Base-by-base conservation (phyloP, 2,329 filamentous ascomycete genomes). In the Pseudovirgaria hyperparasitica region DNA sequence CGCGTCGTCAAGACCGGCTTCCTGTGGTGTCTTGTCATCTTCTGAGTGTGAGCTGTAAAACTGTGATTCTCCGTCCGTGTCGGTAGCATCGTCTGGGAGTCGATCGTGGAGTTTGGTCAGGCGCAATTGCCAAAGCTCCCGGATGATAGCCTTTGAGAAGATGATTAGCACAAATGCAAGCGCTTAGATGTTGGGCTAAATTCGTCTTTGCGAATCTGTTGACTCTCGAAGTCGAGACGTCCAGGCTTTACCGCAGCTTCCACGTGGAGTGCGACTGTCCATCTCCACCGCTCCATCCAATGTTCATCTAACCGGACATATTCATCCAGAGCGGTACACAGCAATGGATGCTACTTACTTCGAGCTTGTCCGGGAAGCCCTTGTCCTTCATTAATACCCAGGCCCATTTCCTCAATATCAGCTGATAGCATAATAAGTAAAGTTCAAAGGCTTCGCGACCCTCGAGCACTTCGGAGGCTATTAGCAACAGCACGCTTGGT, bases 111-210 rank as follows among this genome's bases (percentile, higher is more conserved):
- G 57, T 24, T 62, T 65, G 25, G 70, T 63, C 19, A 85, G 60
- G 27, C 82, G 71, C 26, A 94, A 57, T 27, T 76, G 66, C 87
- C 90, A 98, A 9, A 98, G 66, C 47, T 93, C 85, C 32, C 75
- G 72, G 5, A 92, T 73, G 7, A 92, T 63, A 6, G 61, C 42
- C 59, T n/a, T n/a, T 67, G 32, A 19, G 21, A 15, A 32, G 26
- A 19, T 35, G 28, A 19, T 37, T 26, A 38, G 18, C 7, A 22
- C 4, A 5, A 5, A 5, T 24, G 25, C 8, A 19, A 16, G 16
- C 9, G 12, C 3, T 23, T 11, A 9, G 15, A 5, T 16, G 17
- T 9, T 14, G 18, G 4, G 9, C 8, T 19, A 13, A 17, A 22
- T 9, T 5, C 2, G 12, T 7, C 11, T 19, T 22, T 7, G 9